Percentiles rank a stretch among this genome's conserved stretches.
phyloP scores from a whole-genome alignment of 306 rosid genomes.

The Oxytropis ochrocephala region DNA sequence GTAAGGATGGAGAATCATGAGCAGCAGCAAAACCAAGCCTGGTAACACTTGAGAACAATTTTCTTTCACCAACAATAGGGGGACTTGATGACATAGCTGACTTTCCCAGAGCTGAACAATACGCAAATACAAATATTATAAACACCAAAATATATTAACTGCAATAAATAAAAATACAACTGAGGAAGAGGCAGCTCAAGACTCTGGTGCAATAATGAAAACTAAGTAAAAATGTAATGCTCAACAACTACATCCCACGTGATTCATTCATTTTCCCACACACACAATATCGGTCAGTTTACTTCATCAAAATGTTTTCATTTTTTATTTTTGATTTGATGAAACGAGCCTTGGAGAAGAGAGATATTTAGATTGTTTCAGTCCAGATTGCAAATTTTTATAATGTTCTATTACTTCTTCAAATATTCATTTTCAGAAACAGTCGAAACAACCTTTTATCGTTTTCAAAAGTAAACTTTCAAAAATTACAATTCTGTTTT shows the following conservation, averaged over 20 bases:
- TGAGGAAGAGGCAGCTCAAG: neutral
- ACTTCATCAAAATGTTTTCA: too few species aligned
- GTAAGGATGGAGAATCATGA: constrained; percentile 85
- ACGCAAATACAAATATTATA: constrained; percentile 1
- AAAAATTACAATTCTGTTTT: too few species aligned
- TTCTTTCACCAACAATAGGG: constrained; percentile 65
- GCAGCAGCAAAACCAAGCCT: constrained; percentile 90
- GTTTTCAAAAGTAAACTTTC: too few species aligned
- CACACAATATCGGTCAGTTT: neutral
- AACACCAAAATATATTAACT: neutral
- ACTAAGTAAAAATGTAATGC: neutral
- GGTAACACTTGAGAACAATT: constrained; percentile 75
- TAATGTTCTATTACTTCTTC: too few species aligned
- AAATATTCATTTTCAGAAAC: too few species aligned
- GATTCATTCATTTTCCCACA: neutral
- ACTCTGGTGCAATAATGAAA: neutral
- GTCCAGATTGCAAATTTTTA: too few species aligned
- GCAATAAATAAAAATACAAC: neutral
- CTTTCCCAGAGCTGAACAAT: constrained; percentile 70
- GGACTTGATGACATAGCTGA: constrained; percentile 61
- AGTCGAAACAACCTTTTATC: too few species aligned
- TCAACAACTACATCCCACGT: neutral
- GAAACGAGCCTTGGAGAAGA: too few species aligned
- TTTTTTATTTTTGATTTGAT: too few species aligned
- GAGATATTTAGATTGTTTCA: too few species aligned